Evolutionary conservation across 1,139 yeast species (phyloP).

Genomic region (Scheffersomyces lignicola): DNA sequence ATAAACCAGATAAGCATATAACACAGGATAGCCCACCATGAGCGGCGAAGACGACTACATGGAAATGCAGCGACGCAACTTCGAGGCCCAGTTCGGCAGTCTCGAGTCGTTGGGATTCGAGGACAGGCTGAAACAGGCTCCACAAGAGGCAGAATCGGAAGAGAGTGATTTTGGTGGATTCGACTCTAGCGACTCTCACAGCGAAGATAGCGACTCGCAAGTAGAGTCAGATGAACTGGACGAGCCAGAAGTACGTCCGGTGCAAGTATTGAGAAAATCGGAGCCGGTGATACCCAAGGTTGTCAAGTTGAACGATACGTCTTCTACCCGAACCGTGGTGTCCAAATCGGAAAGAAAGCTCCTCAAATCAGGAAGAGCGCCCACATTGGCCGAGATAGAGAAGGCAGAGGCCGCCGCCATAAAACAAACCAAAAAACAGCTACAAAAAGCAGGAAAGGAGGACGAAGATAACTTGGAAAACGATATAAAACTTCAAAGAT

Average conservation of each 20-base stretch:
- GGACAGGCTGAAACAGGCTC: slow-evolving; percentile 45
- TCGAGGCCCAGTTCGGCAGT: slow-evolving; percentile 70
- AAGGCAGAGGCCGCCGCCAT: slow-evolving; percentile 20
- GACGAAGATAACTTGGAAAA: slow-evolving; percentile 63
- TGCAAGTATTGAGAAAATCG: slow-evolving; percentile 7
- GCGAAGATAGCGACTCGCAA: slow-evolving; percentile 13
- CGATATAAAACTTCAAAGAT: slow-evolving; percentile 80
- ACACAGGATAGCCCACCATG: slow-evolving; percentile 12
- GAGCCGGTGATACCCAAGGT: slow-evolving; percentile 27
- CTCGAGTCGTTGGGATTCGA: slow-evolving; percentile 59
- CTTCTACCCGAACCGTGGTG: slow-evolving; percentile 16
- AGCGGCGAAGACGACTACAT: slow-evolving; percentile 43
- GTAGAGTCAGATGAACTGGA: slow-evolving; percentile 13
- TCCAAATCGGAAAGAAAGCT: slow-evolving; percentile 33
- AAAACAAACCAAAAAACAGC: slow-evolving; percentile 30
- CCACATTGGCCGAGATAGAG: slow-evolving; percentile 37
- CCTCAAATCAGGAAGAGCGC: slow-evolving; percentile 43
- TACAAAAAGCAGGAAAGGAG: slow-evolving; percentile 28
- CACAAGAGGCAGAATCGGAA: slow-evolving; percentile 12
- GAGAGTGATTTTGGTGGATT: slow-evolving; percentile 20
- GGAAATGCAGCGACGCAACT: slow-evolving; percentile 59
- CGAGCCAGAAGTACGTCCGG: slow-evolving; percentile 27
- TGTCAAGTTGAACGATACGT: slow-evolving; percentile 28
- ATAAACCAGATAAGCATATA: background rate
- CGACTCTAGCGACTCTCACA: slow-evolving; percentile 16